Conservation (phyloP, 2,329 filamentous ascomycete genomes). For the Metarhizium anisopliae region DNA sequence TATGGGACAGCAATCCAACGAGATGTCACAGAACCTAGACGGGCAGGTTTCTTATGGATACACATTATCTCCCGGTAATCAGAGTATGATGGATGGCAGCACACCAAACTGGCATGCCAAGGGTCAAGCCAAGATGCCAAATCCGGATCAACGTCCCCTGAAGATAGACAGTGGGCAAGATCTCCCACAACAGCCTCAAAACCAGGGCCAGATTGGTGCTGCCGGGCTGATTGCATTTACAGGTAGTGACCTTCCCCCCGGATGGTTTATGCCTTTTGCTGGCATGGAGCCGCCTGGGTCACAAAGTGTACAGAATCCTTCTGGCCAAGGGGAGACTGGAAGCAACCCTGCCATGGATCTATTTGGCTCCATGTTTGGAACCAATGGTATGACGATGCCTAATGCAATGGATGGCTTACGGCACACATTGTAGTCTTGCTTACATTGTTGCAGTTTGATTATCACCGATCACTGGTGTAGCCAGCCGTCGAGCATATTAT, state of each 20-base stretch:
- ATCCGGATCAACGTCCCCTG: conserved; percentile 18
- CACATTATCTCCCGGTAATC: background rate
- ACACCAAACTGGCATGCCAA: conserved; percentile 7
- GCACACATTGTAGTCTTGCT: conserved; percentile 17
- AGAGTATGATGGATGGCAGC: conserved; percentile 31
- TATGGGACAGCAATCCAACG: conserved; percentile 37
- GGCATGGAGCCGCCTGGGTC: conserved; percentile 70
- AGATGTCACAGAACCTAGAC: conserved; percentile 60
- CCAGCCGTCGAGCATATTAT: no score
- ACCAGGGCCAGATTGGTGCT: conserved; percentile 12
- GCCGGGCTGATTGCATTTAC: conserved; percentile 15
- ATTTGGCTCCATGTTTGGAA: conserved; percentile 40
- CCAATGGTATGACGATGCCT: conserved; percentile 26
- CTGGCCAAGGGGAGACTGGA: conserved; percentile 22
- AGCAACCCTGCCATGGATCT: conserved; percentile 26
- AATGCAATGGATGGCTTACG: conserved; percentile 23
- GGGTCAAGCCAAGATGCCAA: background rate
- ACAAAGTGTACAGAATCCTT: conserved; percentile 33
- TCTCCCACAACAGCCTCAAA: conserved; percentile 17
- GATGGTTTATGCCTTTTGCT: conserved; percentile 93
- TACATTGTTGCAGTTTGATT: background rate
- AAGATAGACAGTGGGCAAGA: conserved; percentile 16
- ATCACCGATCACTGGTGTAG: background rate
- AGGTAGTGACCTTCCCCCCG: conserved; percentile 46
- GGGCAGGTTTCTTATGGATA: conserved; percentile 63